phyloP scores from a whole-genome alignment of 1,284 basidiomycete species.

The Inonotus obliquus region DNA sequence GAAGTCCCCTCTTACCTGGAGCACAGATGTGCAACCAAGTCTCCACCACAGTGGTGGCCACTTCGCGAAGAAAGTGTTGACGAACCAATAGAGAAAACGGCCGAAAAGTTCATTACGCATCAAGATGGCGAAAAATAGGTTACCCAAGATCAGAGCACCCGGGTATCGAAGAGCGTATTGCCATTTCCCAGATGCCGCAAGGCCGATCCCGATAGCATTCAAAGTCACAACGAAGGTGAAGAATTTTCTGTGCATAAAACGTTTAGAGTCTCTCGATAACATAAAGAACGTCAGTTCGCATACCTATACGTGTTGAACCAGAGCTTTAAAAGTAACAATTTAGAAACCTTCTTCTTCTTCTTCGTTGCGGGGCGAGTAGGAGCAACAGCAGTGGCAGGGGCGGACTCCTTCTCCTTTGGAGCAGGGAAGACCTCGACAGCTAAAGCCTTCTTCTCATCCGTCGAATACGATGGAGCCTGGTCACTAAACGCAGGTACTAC shows the following conservation, averaged over 20 bases:
- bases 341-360: conserved; percentile 44
- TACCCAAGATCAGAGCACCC: conserved; percentile 56
- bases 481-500: conserved; percentile 10
- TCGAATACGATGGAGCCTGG: conserved; percentile 15
- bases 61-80: conserved; percentile 58
- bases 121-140: conserved; percentile 47
- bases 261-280: not conserved
- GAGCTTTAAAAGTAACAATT: conserved; percentile 51
- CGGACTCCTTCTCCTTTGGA: conserved; percentile 13
- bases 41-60: conserved; percentile 71
- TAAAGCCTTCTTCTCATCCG: conserved; percentile 18
- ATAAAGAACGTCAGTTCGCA: not conserved
- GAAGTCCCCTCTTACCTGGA: conserved; percentile 41
- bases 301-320: conserved; percentile 73
- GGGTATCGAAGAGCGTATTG: conserved; percentile 54
- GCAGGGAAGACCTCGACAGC: conserved; percentile 10
- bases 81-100: conserved; percentile 44
- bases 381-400: conserved; percentile 15
- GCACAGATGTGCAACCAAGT: conserved; percentile 62
- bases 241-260: conserved; percentile 47
- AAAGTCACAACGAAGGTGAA: conserved; percentile 53
- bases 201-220: conserved; percentile 55
- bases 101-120: conserved; percentile 58
- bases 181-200: conserved; percentile 62
- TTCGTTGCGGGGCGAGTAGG: conserved; percentile 28